phyloP scores from a whole-genome alignment of 345 rosid genomes.

The Eucalyptus sp. region DNA sequence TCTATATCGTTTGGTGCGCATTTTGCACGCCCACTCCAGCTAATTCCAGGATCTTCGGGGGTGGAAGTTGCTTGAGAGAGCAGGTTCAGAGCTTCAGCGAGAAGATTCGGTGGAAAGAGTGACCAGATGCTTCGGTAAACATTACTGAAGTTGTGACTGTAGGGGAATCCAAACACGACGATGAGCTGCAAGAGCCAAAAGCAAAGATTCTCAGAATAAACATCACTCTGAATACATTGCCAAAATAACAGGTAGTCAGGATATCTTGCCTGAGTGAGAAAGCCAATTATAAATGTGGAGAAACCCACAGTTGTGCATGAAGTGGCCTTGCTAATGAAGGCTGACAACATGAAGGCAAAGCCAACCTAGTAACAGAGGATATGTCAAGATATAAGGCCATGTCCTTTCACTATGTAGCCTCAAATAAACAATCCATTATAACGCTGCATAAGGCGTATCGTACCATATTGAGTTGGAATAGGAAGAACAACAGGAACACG shows the following conservation, averaged over 20 bases:
- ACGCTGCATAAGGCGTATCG: background rate
- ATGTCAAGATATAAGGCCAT: background rate
- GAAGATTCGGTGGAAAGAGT: constrained; percentile 81
- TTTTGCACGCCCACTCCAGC: constrained; percentile 60
- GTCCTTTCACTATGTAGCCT: background rate
- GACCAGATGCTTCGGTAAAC: constrained; percentile 54
- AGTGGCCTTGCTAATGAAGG: constrained; percentile 73
- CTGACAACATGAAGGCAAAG: constrained; percentile 78
- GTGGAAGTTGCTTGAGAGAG: constrained; percentile 64
- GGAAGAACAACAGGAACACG: constrained; percentile 69
- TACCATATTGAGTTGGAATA: constrained; percentile 88
- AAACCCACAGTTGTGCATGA: constrained; percentile 81
- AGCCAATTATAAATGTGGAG: constrained; percentile 72
- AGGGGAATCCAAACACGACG: constrained; percentile 59
- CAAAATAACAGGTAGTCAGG: background rate
- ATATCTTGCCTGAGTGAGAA: constrained; percentile 66
- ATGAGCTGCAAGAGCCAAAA: constrained; percentile 33
- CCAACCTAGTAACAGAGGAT: constrained; percentile 40
- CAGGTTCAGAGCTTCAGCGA: constrained; percentile 42
- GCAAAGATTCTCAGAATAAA: background rate
- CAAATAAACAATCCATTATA: background rate
- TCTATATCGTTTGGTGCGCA: constrained; percentile 44
- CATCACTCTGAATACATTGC: background rate
- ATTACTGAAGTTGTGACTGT: constrained; percentile 2
- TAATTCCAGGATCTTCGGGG: constrained; percentile 69